phyloP scores from a whole-genome alignment of 805 yeast species.

The Lachancea nothofagi region DNA sequence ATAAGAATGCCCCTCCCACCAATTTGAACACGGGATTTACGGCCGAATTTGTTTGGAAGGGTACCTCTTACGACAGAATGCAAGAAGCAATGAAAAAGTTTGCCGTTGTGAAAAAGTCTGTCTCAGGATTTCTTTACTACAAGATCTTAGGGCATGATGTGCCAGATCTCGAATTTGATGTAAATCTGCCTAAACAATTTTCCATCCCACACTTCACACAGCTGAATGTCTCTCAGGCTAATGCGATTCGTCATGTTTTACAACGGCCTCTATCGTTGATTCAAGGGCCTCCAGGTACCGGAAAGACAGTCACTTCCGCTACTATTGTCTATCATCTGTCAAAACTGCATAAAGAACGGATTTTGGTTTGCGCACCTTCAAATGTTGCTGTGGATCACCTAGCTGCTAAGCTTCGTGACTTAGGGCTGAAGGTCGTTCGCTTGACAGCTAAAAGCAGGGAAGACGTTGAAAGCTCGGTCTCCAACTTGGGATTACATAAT shows the following conservation, averaged over 20 bases:
- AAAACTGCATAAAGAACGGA: constrained; percentile 53
- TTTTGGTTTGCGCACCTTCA: constrained; percentile 91
- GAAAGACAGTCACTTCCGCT: constrained; percentile 91
- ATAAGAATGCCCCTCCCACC: constrained; percentile 43
- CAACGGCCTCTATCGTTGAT: constrained; percentile 71
- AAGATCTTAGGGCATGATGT: constrained; percentile 77
- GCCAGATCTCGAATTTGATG: constrained; percentile 54
- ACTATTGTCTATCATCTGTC: constrained; percentile 75
- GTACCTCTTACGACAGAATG: constrained; percentile 77
- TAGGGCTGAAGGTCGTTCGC: constrained; percentile 76
- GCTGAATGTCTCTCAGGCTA: constrained; percentile 71
- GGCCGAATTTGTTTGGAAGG: constrained; percentile 87
- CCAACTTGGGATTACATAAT: constrained; percentile 52
- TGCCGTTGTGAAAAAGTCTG: constrained; percentile 64
- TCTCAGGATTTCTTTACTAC: constrained; percentile 70
- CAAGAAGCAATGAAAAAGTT: constrained; percentile 67
- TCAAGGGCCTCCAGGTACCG: constrained; percentile 97
- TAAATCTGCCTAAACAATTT: constrained; percentile 53
- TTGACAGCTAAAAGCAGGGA: constrained; percentile 73
- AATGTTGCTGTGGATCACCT: constrained; percentile 93
- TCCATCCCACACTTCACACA: constrained; percentile 63
- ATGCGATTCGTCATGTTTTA: constrained; percentile 67
- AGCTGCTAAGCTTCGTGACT: constrained; percentile 60
- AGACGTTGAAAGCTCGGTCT: constrained; percentile 64
- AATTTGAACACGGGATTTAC: constrained; percentile 61